Evolutionary conservation across 2,329 filamentous ascomycete genomes (phyloP).

Genomic region (Colletotrichum abscissum): DNA sequence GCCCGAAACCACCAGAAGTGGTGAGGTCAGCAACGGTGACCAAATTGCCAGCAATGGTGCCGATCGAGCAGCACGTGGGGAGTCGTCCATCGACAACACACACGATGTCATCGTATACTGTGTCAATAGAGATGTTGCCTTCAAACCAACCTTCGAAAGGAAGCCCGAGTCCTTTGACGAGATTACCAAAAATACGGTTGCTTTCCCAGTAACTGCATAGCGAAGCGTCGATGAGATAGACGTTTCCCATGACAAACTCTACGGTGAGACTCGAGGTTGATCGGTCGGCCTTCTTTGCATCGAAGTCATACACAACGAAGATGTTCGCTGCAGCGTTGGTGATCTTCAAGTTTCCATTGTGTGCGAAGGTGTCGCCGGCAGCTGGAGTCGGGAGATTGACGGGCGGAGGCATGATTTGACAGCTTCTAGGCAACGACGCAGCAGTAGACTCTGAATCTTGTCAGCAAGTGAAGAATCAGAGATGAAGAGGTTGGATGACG

Average conservation of each 20-base stretch:
- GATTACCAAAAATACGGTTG: background rate
- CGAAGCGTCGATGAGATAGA: constrained; percentile 19
- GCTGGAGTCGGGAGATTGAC: constrained; percentile 2
- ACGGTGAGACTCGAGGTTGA: constrained; percentile 11
- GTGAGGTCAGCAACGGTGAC: background rate
- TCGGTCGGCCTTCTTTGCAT: background rate
- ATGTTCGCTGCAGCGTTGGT: constrained; percentile 19
- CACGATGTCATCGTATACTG: constrained; percentile 22
- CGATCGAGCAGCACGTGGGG: constrained; percentile 6
- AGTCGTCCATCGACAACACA: constrained; percentile 2
- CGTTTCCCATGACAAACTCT: constrained; percentile 18
- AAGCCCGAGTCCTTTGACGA: constrained; percentile 24
- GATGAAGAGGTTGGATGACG: background rate
- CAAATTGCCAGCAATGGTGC: constrained; percentile 15
- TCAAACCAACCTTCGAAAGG: background rate
- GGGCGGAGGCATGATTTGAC: background rate
- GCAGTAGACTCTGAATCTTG: background rate
- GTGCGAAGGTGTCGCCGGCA: constrained; percentile 10
- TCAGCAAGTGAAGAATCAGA: background rate
- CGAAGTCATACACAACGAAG: constrained; percentile 12
- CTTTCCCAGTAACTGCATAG: background rate
- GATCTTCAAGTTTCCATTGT: constrained; percentile 1
- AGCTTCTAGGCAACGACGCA: background rate
- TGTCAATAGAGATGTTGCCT: constrained; percentile 3
- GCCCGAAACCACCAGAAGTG: background rate